phyloP scores from a whole-genome alignment of 306 rosid genomes.

The Pterocarpus macrocarpus region DNA sequence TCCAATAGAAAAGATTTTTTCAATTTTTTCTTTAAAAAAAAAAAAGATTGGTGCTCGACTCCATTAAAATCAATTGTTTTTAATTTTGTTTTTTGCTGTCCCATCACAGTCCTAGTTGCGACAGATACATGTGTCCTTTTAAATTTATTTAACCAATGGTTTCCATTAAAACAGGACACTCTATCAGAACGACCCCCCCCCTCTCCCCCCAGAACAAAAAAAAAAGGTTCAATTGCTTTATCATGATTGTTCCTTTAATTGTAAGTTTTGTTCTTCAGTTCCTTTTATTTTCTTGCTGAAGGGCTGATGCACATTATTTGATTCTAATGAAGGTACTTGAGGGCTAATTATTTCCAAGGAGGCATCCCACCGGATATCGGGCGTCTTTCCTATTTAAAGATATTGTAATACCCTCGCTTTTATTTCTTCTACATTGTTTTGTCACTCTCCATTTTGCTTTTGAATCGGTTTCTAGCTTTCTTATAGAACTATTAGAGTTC shows the following conservation, averaged over 20 bases:
- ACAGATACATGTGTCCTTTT: not conserved
- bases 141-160: not conserved
- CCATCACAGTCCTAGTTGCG: no score
- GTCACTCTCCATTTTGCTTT: not conserved
- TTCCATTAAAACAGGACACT: conserved; percentile 60
- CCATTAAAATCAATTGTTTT: no score
- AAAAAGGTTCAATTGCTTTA: not conserved
- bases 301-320: not conserved
- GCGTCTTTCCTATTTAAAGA: conserved; percentile 69
- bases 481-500: not conserved
- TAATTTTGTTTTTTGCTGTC: no score
- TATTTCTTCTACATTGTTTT: not conserved
- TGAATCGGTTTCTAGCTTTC: not conserved
- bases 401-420: conserved; percentile 55
- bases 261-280: not conserved
- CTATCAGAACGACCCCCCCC: conserved; percentile 61
- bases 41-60: no score
- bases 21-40: no score
- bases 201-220: no score
- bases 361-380: conserved; percentile 75
- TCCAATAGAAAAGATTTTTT: no score
- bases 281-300: not conserved
- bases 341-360: conserved; percentile 77
- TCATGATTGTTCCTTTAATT: not conserved
- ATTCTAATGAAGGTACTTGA: conserved; percentile 60